Percentiles rank a stretch among this genome's conserved stretches.
phyloP scores from a whole-genome alignment of 495 filamentous ascomycete genomes.

The Penicillium pulvis region DNA sequence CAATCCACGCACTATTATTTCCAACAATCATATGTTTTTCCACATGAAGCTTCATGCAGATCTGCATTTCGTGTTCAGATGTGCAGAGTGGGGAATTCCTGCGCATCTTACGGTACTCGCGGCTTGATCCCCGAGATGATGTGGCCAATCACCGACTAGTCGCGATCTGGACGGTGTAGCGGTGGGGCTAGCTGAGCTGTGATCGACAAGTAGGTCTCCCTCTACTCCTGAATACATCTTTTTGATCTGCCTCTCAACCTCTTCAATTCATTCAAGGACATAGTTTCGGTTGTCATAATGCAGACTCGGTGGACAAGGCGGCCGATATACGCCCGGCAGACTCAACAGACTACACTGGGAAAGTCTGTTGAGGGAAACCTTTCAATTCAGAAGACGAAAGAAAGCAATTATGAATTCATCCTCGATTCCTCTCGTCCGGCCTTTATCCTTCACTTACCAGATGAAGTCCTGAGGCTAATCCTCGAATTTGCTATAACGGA shows the following conservation, averaged over 20 bases:
- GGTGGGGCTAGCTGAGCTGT: conserved; percentile 1
- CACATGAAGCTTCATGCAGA: background rate
- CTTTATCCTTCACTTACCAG: background rate
- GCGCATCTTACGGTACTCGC: background rate
- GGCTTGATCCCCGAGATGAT: background rate
- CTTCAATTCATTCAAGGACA: background rate
- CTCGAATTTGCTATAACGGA: background rate
- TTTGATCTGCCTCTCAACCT: background rate
- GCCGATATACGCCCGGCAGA: background rate
- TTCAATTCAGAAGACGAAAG: background rate
- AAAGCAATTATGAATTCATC: background rate
- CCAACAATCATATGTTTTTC: background rate
- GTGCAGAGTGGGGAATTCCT: too few species aligned
- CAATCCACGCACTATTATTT: background rate
- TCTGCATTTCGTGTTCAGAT: background rate
- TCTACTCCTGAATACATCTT: background rate
- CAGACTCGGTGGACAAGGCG: background rate
- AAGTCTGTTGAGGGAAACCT: background rate
- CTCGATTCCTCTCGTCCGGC: background rate
- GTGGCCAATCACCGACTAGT: background rate
- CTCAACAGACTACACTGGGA: background rate
- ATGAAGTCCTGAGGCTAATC: background rate
- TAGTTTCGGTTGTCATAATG: background rate
- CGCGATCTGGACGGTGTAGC: background rate
- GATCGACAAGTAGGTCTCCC: background rate